A percentile compares a stretch with the other conserved stretches of the same genome.
phyloP scores from a whole-genome alignment of 2,329 filamentous ascomycete genomes.

The Talaromyces piceae region DNA sequence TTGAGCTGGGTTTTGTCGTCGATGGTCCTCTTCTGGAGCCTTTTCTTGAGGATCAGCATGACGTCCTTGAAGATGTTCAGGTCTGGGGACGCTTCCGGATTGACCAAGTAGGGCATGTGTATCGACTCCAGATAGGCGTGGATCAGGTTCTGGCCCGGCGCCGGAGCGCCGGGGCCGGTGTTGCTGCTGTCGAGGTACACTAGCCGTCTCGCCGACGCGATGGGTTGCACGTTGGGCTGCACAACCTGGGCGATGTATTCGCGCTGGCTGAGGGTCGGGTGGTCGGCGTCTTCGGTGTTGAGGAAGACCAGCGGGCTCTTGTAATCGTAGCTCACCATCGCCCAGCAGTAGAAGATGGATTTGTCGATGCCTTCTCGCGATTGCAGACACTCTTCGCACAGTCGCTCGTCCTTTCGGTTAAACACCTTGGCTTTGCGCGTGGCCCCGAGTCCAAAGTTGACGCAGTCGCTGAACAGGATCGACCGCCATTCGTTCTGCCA shows the following conservation, averaged over 20 bases:
- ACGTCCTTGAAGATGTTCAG: constrained; percentile 13
- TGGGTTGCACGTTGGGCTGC: constrained; percentile 11
- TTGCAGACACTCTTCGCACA: constrained; percentile 12
- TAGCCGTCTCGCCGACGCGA: constrained; percentile 8
- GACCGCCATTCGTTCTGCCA: constrained; percentile 12
- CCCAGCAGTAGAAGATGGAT: constrained; percentile 12
- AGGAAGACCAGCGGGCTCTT: constrained; percentile 12
- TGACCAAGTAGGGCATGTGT: constrained; percentile 10
- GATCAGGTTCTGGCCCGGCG: constrained; percentile 7
- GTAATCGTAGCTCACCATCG: constrained; percentile 13
- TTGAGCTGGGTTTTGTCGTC: constrained; percentile 10
- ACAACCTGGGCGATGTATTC: constrained; percentile 12
- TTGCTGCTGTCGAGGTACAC: constrained; percentile 10
- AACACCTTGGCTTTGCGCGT: constrained; percentile 13
- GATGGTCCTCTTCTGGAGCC: constrained; percentile 11
- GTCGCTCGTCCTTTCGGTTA: constrained; percentile 11
- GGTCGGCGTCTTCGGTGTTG: constrained; percentile 3
- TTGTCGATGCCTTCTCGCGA: constrained; percentile 11
- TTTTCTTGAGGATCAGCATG: constrained; percentile 12
- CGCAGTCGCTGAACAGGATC: constrained; percentile 12
- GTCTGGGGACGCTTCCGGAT: constrained; percentile 10
- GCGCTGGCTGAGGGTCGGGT: constrained; percentile 8
- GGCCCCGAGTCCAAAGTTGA: constrained; percentile 12
- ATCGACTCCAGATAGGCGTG: constrained; percentile 12
- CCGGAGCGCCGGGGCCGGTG: constrained; percentile 1